Evolutionary conservation across 1,139 yeast species (phyloP).

Genomic region (Groenewaldozyma sp.): DNA sequence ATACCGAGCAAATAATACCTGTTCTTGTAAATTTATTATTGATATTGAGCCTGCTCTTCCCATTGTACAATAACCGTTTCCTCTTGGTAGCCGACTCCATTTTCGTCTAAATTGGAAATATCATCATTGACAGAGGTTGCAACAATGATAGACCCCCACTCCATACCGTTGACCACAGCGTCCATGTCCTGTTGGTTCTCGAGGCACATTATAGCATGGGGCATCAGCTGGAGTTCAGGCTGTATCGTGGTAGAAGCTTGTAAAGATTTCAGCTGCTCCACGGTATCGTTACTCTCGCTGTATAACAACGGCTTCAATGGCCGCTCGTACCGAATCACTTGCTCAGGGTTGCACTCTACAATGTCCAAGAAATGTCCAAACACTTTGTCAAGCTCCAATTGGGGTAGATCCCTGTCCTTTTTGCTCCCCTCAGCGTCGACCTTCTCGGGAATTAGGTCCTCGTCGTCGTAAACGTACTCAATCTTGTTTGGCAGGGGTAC

Average conservation of each 20-base stretch:
- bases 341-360: conserved; percentile 74
- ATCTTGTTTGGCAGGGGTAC: conserved; percentile 1
- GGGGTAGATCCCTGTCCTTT: too few species aligned
- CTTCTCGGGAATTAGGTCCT: conserved; percentile 14
- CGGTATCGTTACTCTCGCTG: conserved; percentile 50
- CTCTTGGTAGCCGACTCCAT: conserved; percentile 70
- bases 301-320: conserved; percentile 61
- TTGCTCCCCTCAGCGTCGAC: conserved; percentile 15
- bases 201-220: conserved; percentile 75
- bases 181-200: conserved; percentile 53
- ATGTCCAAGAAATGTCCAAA: conserved; percentile 71
- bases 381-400: conserved; percentile 44
- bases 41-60: conserved; percentile 45
- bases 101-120: conserved; percentile 48
- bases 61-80: conserved; percentile 96
- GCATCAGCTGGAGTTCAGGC: conserved; percentile 90
- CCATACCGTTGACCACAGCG: conserved; percentile 68
- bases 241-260: conserved; percentile 53
- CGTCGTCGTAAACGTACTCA: conserved; percentile 19
- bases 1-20: conserved; percentile 60
- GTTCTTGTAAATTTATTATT: conserved; percentile 42
- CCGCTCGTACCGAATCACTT: conserved; percentile 70
- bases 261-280: conserved; percentile 38
- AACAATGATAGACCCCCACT: conserved; percentile 91
- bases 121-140: conserved; percentile 72